Evolutionary conservation across 177 flowering plant genomes (phyloP).

Genomic region (Vitis hybrid): DNA sequence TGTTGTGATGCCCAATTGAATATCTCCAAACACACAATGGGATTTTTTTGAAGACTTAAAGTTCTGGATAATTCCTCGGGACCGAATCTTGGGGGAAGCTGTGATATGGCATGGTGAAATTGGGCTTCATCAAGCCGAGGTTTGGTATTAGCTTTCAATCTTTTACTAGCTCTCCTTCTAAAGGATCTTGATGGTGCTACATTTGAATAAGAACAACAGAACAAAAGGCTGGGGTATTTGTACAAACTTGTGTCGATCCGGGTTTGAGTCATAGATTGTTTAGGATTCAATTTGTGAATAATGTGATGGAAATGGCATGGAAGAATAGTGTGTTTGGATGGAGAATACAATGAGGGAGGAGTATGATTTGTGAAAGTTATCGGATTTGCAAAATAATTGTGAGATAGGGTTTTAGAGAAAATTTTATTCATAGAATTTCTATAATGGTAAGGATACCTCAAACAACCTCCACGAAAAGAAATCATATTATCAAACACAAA

Average conservation of each 20-base stretch:
- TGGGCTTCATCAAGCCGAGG: slow-evolving; percentile 45
- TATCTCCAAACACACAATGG: slow-evolving; percentile 68
- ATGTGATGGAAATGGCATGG: neutral
- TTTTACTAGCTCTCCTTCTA: slow-evolving; percentile 37
- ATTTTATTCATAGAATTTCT: neutral
- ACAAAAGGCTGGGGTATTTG: neutral
- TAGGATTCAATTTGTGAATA: neutral
- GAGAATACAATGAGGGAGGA: neutral
- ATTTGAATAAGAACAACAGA: slow-evolving; percentile 16
- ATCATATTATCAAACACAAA: slow-evolving; percentile 3
- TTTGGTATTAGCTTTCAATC: slow-evolving; percentile 28
- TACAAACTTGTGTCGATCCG: neutral
- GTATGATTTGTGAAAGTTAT: neutral
- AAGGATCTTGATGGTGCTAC: slow-evolving; percentile 27
- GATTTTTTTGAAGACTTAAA: slow-evolving; percentile 51
- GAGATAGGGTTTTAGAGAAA: neutral
- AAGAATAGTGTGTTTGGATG: neutral
- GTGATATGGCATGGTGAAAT: slow-evolving; percentile 38
- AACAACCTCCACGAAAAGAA: slow-evolving; percentile 1
- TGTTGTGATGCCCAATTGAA: slow-evolving; percentile 87
- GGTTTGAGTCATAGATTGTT: neutral
- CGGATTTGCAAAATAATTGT: neutral
- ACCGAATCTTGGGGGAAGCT: slow-evolving; percentile 72
- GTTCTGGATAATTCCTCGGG: slow-evolving; percentile 61
- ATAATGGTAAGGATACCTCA: neutral